Evolutionary conservation across 805 yeast genomes (phyloP).

Genomic region (Kuraishia hungarica): DNA sequence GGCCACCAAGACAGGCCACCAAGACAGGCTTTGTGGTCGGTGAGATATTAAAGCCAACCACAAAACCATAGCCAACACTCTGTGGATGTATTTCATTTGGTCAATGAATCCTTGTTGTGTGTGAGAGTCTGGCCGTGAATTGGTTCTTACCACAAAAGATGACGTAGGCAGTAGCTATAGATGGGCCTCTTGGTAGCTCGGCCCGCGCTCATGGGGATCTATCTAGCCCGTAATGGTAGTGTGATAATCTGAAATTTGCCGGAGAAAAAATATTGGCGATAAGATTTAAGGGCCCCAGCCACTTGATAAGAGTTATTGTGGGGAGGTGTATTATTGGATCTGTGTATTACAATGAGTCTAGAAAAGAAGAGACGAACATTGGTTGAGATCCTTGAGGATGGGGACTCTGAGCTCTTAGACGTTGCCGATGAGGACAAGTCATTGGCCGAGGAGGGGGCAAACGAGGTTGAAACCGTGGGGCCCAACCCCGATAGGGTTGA

Average conservation of each 20-base stretch:
- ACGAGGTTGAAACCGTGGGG: neutral
- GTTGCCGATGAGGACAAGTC: neutral
- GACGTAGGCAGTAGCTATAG: no score
- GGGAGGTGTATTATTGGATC: neutral
- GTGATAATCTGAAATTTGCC: neutral
- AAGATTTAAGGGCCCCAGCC: neutral
- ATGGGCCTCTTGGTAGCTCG: no score
- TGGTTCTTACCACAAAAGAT: no score
- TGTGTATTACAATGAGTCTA: neutral
- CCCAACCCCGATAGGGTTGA: slow-evolving; percentile 17
- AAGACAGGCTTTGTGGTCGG: no score
- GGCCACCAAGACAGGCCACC: no score
- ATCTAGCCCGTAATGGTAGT: neutral
- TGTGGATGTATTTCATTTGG: no score
- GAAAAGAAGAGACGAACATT: neutral
- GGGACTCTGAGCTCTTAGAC: neutral
- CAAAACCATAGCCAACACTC: no score
- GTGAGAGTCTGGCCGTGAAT: no score
- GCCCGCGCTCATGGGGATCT: no score
- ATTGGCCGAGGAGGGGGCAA: neutral
- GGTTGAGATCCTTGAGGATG: neutral
- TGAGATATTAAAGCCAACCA: no score
- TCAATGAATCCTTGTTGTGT: no score
- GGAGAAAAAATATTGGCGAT: neutral
- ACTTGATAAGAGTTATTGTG: neutral